These are phyloP conservation scores for Tulasnella sp. DNA, from an alignment of 768 basidiomycete species.

Conservation along the genomic window DNA sequence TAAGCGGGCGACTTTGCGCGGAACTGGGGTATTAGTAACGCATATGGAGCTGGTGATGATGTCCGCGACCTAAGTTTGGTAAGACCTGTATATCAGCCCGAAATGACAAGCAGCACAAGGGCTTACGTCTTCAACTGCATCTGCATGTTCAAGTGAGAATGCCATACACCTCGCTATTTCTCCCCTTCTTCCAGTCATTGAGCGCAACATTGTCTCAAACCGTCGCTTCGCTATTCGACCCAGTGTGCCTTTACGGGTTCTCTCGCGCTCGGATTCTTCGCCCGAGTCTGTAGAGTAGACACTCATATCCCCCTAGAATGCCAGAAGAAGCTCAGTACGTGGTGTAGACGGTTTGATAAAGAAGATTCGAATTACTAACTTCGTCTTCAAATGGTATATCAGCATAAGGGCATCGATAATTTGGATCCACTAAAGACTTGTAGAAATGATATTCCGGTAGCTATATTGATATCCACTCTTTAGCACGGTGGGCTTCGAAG, in stretches of 20 bases:
- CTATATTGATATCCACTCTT: conserved; percentile 18
- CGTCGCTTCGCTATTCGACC: conserved; percentile 68
- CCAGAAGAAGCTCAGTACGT: not conserved
- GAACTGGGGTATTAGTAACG: conserved; percentile 90
- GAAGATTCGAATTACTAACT: conserved; percentile 25
- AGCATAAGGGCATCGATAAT: conserved; percentile 29
- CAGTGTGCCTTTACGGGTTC: conserved; percentile 55
- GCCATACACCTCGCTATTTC: conserved; percentile 93
- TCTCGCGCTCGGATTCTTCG: conserved; percentile 86
- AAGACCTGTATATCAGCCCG: not conserved
- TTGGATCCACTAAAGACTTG: conserved; percentile 25
- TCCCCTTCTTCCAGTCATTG: conserved; percentile 70
- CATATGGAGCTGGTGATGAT: conserved; percentile 80
- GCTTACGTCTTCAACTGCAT: conserved; percentile 80
- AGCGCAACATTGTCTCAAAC: conserved; percentile 84
- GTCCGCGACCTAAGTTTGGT: conserved; percentile 55
- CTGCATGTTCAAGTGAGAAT: conserved; percentile 93
- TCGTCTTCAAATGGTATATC: conserved; percentile 75
- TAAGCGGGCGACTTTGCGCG: conserved; percentile 87
- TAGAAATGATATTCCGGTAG: conserved; percentile 32
- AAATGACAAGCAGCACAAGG: conserved; percentile 15
- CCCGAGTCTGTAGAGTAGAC: conserved; percentile 86
- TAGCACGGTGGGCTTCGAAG: not conserved
- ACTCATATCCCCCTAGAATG: conserved; percentile 63
- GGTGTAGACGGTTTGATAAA: not conserved